Evolutionary conservation across 2,329 filamentous ascomycete genomes (phyloP).

Genomic region (Venturia effusa): DNA sequence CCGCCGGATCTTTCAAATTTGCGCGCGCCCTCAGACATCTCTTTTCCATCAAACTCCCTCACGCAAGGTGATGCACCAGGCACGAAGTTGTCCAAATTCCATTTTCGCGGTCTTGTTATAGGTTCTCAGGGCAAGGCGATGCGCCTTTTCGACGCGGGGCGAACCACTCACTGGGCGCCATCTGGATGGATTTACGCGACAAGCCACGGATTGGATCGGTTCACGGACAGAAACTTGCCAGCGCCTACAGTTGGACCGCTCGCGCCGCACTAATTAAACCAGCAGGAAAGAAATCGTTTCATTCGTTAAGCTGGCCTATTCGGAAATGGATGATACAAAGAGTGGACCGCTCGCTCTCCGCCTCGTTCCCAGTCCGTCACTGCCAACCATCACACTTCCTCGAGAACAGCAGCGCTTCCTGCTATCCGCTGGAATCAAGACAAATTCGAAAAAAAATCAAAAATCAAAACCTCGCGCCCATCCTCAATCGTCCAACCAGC

Average conservation of each 20-base stretch:
- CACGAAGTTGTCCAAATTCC: neutral
- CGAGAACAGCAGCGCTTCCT: neutral
- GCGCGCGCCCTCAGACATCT: neutral
- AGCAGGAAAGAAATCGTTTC: conserved; percentile 11
- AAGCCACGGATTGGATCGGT: conserved; percentile 8
- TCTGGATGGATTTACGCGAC: conserved; percentile 2
- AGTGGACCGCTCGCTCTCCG: conserved; percentile 8
- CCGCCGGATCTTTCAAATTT: neutral
- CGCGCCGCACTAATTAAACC: conserved; percentile 3
- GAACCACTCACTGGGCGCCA: neutral
- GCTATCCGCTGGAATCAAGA: conserved; percentile 3
- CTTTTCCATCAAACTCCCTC: neutral
- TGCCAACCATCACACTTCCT: conserved; percentile 1
- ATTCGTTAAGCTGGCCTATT: conserved; percentile 5
- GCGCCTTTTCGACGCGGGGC: neutral
- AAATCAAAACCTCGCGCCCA: neutral
- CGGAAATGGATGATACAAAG: conserved; percentile 5
- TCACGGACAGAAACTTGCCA: neutral
- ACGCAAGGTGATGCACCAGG: neutral
- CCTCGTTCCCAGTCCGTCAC: neutral
- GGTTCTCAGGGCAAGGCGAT: neutral
- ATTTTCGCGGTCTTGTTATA: neutral
- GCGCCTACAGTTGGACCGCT: conserved; percentile 2
- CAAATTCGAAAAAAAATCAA: conserved; percentile 3
- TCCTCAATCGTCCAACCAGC: neutral